A percentile compares a stretch with the other conserved stretches of the same genome.
These are phyloP conservation scores for Penicillium soppii DNA, from an alignment of 495 filamentous ascomycete species.

Conservation along the genomic window DNA sequence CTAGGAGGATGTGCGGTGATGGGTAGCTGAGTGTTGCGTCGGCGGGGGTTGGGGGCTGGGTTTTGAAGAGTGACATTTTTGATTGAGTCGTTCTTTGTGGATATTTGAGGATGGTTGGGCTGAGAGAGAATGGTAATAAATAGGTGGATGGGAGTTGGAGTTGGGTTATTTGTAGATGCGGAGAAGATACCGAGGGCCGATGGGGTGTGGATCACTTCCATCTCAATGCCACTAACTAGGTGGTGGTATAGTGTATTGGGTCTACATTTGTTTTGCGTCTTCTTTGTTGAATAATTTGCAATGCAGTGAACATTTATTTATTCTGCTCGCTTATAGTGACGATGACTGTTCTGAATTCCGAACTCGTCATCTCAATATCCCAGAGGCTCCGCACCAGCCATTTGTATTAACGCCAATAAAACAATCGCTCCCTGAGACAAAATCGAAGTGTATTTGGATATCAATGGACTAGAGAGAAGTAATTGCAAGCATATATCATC, in stretches of 20 bases:
- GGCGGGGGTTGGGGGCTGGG: slow-evolving; percentile 37
- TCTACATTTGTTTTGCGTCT: too few relatives aligned
- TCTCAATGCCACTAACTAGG: too few relatives aligned
- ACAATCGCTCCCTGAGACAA: slow-evolving; percentile 14
- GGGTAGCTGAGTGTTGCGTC: slow-evolving; percentile 44
- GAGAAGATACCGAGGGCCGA: slow-evolving; percentile 37
- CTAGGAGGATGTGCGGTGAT: slow-evolving; percentile 46
- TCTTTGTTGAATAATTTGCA: not conserved
- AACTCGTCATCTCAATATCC: slow-evolving; percentile 10
- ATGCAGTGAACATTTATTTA: not conserved
- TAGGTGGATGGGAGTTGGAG: not conserved
- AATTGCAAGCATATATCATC: slow-evolving; percentile 1
- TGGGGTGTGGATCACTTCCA: slow-evolving; percentile 3
- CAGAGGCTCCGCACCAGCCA: not conserved
- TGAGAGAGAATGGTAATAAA: not conserved
- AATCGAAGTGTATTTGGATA: slow-evolving; percentile 18
- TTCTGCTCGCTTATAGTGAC: not conserved
- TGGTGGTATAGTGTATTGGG: too few relatives aligned
- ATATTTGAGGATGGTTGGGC: not conserved
- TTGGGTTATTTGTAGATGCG: slow-evolving; percentile 17
- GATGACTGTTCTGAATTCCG: not conserved
- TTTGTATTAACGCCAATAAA: slow-evolving; percentile 17
- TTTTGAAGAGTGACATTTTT: slow-evolving; percentile 29
- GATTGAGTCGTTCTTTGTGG: not conserved
- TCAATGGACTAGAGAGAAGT: slow-evolving; percentile 11